phyloP scores from a whole-genome alignment of 805 yeast genomes.

The Clavispora phyllophila region DNA sequence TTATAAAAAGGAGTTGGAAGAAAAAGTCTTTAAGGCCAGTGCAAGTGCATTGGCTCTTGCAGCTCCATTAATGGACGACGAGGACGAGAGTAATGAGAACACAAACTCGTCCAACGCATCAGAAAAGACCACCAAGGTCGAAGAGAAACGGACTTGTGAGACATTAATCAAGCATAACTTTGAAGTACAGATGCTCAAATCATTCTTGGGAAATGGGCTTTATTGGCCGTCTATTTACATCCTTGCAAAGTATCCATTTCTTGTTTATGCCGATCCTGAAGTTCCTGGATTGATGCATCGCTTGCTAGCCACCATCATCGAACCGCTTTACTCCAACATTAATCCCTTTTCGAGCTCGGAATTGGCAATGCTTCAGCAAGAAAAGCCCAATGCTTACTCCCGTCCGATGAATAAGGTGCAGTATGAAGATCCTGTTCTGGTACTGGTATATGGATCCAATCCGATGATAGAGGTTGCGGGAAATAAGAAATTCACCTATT shows the following conservation, averaged over 20 bases:
- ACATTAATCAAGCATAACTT: conserved; percentile 18
- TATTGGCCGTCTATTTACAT: conserved; percentile 58
- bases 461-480: conserved; percentile 22
- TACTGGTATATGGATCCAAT: conserved; percentile 25
- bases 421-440: conserved; percentile 20
- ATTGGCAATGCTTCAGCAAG: conserved; percentile 17
- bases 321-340: conserved; percentile 39
- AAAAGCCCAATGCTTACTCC: conserved; percentile 19
- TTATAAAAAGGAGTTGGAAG: conserved; percentile 45
- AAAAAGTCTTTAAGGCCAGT: conserved; percentile 54
- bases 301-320: conserved; percentile 43
- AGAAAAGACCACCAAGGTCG: conserved; percentile 9
- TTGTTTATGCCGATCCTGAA: conserved; percentile 50
- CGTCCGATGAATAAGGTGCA: conserved; percentile 24
- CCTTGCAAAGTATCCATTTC: conserved; percentile 55
- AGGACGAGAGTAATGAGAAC: conserved; percentile 36
- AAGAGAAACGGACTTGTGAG: conserved; percentile 8
- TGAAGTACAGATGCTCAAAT: conserved; percentile 41
- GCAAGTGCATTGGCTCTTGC: conserved; percentile 84
- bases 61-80: conserved; percentile 72
- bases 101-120: conserved; percentile 9
- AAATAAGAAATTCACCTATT: conserved; percentile 30
- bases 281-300: conserved; percentile 45
- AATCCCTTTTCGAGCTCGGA: conserved; percentile 18
- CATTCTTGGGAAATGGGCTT: conserved; percentile 54